Base-by-base conservation (phyloP, 768 basidiomycete species). In the Harrya chromipes region DNA sequence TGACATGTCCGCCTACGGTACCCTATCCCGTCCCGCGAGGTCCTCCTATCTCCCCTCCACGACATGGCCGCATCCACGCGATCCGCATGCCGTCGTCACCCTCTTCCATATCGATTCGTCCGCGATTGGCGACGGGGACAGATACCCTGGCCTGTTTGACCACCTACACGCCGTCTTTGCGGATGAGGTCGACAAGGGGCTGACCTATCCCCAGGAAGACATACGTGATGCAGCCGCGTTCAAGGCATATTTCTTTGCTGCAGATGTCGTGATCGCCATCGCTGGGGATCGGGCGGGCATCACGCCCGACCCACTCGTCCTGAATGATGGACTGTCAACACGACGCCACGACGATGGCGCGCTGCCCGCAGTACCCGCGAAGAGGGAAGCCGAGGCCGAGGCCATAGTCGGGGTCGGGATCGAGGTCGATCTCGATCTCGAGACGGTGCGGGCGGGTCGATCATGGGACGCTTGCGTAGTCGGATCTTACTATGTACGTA, bases 181-280 rank as follows among this genome's bases (percentile, higher is more conserved):
- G n/a, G 73, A 74, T 45, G 90, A 87, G 58, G 73, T 95, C 12
- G 84, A 83, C 48, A 79, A 79, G 40, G 94, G 94, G 1, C 60
- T 72, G 54, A 91, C 93, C 8, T 95, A 94, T 67, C 92, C 93
- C 0, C 93, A 94, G 68, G 88, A 92, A 67, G 77, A 76, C 35
- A 70, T 76, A 16, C 72, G 75, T 45, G 69, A 72, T 6, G 72
- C 74, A 20, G 68, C 77, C 27, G 70, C 74, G 3, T 97, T 93
- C 68, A 78, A 76, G 50, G 72, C 74, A 11, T 92, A 91, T 66
- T 94, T 87, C 68, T 89, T 90, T 58, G 78, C 81, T 1, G 85
- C 78, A 19, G 88, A 89, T 57, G 84, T 87, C 3, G 76, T 94
- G 57, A 65, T 94, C 46, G 90, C 82, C 0, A 73, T 94, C 59